Conservation (phyloP, 164 flowering plant species). For the Sedum album region DNA sequence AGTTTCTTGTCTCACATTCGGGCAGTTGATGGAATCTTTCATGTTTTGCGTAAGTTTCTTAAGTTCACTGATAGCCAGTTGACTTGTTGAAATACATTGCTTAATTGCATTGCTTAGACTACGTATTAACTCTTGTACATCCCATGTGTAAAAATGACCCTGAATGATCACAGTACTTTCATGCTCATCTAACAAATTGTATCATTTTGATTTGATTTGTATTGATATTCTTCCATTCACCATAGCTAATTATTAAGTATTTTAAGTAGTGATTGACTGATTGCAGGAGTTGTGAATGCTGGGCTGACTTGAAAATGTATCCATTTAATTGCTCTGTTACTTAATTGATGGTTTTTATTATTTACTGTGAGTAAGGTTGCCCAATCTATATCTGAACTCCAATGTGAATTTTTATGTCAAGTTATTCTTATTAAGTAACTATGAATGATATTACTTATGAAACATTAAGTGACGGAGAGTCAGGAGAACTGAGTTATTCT, state of each 20-base stretch:
- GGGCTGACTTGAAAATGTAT: too few relatives aligned
- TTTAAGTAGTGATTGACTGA: not conserved
- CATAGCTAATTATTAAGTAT: not conserved
- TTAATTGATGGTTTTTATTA: too few relatives aligned
- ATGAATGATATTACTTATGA: too few relatives aligned
- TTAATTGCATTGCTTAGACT: too few relatives aligned
- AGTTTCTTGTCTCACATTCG: constrained; percentile 94
- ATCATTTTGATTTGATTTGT: not conserved
- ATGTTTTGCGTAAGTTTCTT: constrained; percentile 73
- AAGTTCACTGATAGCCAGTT: not conserved
- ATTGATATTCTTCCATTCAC: not conserved
- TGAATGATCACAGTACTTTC: not conserved
- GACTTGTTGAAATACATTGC: not conserved
- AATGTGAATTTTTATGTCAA: too few relatives aligned
- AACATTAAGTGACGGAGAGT: too few relatives aligned
- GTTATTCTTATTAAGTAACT: too few relatives aligned
- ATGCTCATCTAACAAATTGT: not conserved
- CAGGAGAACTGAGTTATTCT: too few relatives aligned
- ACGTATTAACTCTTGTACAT: not conserved
- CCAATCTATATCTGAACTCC: too few relatives aligned
- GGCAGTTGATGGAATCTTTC: constrained; percentile 99
- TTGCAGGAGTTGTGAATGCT: too few relatives aligned
- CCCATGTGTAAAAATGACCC: not conserved
- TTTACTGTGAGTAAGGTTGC: too few relatives aligned
- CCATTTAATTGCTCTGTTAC: too few relatives aligned